Percentiles rank a stretch among this genome's conserved stretches.
These are phyloP conservation scores for Thalassiosira sp. DNA, from an alignment of 352 stramenopile species.

Conservation along the genomic window DNA sequence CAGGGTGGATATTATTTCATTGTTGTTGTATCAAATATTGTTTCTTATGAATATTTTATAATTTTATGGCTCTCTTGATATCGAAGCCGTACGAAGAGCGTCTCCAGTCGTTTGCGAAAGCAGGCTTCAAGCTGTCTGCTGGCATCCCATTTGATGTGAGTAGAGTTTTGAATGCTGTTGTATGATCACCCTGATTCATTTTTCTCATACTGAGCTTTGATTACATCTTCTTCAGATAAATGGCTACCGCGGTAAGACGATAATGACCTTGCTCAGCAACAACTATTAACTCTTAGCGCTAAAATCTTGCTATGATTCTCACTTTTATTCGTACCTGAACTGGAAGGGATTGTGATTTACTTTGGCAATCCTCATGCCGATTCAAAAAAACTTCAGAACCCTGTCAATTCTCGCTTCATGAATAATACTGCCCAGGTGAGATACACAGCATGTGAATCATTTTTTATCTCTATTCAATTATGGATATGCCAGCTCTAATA, in stretches of 20 bases:
- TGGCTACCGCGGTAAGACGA: constrained; percentile 25
- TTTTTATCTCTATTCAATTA: neutral
- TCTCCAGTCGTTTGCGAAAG: constrained; percentile 25
- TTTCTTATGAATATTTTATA: neutral
- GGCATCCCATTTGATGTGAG: constrained; percentile 35
- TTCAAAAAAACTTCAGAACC: constrained; percentile 10
- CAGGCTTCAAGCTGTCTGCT: constrained; percentile 29
- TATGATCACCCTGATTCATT: too few relatives aligned
- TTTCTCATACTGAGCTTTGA: too few relatives aligned
- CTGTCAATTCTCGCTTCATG: constrained; percentile 22
- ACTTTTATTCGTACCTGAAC: too few relatives aligned
- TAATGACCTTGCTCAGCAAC: too few relatives aligned
- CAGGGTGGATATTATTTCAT: neutral
- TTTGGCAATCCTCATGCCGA: constrained; percentile 21
- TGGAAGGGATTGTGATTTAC: constrained; percentile 45
- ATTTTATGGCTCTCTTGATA: neutral
- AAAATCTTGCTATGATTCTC: too few relatives aligned
- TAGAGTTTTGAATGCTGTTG: neutral
- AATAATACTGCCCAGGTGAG: constrained; percentile 9
- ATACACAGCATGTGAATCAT: neutral
- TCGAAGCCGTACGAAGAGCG: constrained; percentile 31
- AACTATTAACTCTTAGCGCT: too few relatives aligned
- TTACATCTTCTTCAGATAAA: too few relatives aligned
- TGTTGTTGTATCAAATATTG: neutral
- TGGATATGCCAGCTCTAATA: neutral